phyloP scores from a whole-genome alignment of 139 green algal species.

The Klebsormidium nitens region DNA sequence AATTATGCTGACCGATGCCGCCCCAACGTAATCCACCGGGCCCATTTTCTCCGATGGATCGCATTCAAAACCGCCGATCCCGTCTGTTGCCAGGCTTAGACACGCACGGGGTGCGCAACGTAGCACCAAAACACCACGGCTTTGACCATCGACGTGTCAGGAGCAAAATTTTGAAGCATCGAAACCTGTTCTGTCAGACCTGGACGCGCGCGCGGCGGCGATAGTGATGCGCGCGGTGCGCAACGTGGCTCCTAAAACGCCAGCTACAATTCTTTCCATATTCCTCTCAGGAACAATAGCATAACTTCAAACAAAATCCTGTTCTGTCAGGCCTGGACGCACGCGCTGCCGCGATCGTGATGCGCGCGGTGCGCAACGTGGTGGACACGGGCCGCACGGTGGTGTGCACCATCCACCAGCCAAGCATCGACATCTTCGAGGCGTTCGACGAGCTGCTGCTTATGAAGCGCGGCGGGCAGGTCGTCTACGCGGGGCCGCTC shows the following conservation, averaged over 20 bases:
- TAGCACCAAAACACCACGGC: no score
- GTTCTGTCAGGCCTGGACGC: conserved; percentile 48
- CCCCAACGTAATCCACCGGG: no score
- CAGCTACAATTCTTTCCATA: conserved; percentile 4
- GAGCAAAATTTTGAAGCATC: no score
- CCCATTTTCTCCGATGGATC: no score
- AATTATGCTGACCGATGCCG: no score
- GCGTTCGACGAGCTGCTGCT: conserved; percentile 60
- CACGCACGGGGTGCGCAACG: no score
- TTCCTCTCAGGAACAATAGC: neutral
- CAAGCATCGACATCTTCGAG: conserved; percentile 42
- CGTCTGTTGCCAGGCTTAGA: no score
- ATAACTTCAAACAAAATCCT: neutral
- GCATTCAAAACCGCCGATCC: no score
- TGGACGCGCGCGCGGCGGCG: conserved; percentile 56
- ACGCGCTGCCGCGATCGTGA: conserved; percentile 50
- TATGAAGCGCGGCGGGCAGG: conserved; percentile 60
- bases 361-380: conserved; percentile 39
- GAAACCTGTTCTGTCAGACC: no score
- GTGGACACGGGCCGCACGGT: no score
- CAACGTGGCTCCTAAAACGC: no score
- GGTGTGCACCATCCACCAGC: conserved; percentile 88
- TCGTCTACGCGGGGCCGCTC: conserved; percentile 76
- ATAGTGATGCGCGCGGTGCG: conserved; percentile 59
- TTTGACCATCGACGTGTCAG: no score